These are phyloP conservation scores for Aspergillus homomorphus DNA, from an alignment of 495 filamentous ascomycete species.

Conservation along the genomic window DNA sequence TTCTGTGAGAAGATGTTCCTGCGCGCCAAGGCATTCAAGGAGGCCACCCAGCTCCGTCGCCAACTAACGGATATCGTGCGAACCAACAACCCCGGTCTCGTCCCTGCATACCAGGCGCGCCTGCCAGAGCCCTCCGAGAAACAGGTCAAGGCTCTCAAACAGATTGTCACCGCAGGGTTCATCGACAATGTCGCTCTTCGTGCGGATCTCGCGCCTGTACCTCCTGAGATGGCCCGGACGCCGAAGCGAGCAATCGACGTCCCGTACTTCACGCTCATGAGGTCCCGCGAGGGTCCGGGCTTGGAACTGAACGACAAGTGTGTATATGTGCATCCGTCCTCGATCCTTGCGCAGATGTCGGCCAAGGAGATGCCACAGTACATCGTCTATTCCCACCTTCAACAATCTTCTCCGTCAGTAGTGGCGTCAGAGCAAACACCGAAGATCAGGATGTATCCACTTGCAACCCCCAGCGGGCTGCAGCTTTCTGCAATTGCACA, in stretches of 20 bases:
- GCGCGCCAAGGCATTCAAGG: slow-evolving; percentile 77
- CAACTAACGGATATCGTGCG: slow-evolving; percentile 81
- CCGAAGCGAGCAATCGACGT: slow-evolving; percentile 82
- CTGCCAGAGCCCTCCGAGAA: slow-evolving; percentile 67
- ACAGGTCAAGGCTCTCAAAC: slow-evolving; percentile 78
- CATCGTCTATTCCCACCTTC: slow-evolving; percentile 82
- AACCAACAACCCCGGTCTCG: slow-evolving; percentile 66
- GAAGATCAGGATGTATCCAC: slow-evolving; percentile 83
- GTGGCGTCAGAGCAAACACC: slow-evolving; percentile 50
- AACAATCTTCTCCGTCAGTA: slow-evolving; percentile 56
- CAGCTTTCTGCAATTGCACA: slow-evolving; percentile 79
- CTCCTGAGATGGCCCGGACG: slow-evolving; percentile 66
- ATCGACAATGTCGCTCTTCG: slow-evolving; percentile 95
- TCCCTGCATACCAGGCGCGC: slow-evolving; percentile 55
- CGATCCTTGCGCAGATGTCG: slow-evolving; percentile 68
- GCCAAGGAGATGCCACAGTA: slow-evolving; percentile 76
- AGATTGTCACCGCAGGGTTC: slow-evolving; percentile 89
- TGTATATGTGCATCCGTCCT: slow-evolving; percentile 86
- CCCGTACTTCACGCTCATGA: slow-evolving; percentile 83
- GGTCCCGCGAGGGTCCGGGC: slow-evolving; percentile 53
- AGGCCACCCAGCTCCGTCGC: slow-evolving; percentile 74
- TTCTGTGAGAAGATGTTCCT: slow-evolving; percentile 85
- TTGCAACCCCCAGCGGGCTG: slow-evolving; percentile 70
- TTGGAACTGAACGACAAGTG: slow-evolving; percentile 51
- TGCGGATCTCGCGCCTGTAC: slow-evolving; percentile 74